Evolutionary conservation across 148 eudicot genomes (phyloP), one percentile per base, ranked within the genome.

Genomic region (Simmondsia chinensis): DNA sequence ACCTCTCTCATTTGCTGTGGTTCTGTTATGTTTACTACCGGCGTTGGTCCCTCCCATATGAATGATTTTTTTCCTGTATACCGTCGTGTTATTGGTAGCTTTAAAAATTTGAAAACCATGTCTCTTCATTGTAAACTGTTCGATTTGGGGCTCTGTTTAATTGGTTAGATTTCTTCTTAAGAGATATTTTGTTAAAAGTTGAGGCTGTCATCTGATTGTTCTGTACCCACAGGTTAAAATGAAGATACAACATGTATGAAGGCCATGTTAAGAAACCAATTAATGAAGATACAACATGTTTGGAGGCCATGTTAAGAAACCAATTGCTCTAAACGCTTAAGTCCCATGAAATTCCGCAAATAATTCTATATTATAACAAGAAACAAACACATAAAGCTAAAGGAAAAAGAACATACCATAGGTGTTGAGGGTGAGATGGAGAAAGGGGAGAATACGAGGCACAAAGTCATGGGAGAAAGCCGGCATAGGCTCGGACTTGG

Each of bases 21-120:
- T 13, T 67, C 70, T 14, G 57, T 4, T 6, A 73, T 39, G 10
- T 13, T 30, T 12, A 68, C 63, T 11, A 36, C n/a, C 4, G 71
- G 71, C 7, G 10, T 3, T 2, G 66, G 63, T 0, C 79, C 74
- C 15, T 48, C 11, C 75, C 75, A 70, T 19, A 34, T 23, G 6
- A 53, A 45, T 33, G 55, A 27, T 12, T 11, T 50, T 30, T 38
- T 39, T 0, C 77, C 69, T 67, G 31, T n/a, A n/a, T n/a, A n/a
- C n/a, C n/a, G n/a, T n/a, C n/a, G n/a, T n/a, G n/a, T n/a, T n/a
- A n/a, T n/a, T n/a, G n/a, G n/a, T n/a, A n/a, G n/a, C n/a, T n/a
- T n/a, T n/a, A n/a, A n/a, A n/a, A n/a, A n/a, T n/a, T n/a, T n/a
- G n/a, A n/a, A n/a, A n/a, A n/a, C n/a, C n/a, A n/a, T n/a, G n/a